Conservation (phyloP, 768 basidiomycete species). For the Pleurotus ostreatus region DNA sequence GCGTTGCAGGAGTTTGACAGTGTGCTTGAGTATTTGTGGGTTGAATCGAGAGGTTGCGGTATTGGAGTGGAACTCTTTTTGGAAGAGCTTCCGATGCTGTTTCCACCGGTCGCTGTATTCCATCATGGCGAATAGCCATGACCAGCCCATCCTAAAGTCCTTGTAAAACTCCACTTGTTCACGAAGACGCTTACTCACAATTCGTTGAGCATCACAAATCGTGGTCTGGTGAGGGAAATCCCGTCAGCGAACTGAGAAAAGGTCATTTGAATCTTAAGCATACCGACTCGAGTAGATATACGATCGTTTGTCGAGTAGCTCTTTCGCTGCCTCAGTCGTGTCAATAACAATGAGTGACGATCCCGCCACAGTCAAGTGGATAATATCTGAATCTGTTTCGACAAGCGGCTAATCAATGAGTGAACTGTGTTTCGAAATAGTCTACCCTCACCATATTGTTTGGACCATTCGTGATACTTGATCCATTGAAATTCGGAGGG, state of each 20-base stretch:
- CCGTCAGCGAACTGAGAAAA: not conserved
- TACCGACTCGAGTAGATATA: constrained; percentile 38
- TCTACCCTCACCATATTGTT: not conserved
- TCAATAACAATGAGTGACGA: constrained; percentile 32
- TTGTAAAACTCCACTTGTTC: not conserved
- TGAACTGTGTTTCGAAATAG: not conserved
- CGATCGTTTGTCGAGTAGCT: constrained; percentile 38
- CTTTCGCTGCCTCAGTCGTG: constrained; percentile 27
- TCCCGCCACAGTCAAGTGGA: constrained; percentile 26
- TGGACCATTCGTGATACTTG: not conserved
- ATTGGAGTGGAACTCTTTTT: constrained; percentile 32
- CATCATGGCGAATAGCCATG: constrained; percentile 35
- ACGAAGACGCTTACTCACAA: constrained; percentile 11
- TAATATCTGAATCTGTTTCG: constrained; percentile 24
- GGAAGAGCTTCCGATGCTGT: constrained; percentile 36
- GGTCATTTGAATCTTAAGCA: constrained; percentile 2
- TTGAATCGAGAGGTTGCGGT: constrained; percentile 26
- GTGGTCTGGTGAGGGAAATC: constrained; percentile 16
- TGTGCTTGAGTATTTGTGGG: constrained; percentile 23
- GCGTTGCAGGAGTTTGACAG: constrained; percentile 26
- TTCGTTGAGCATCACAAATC: constrained; percentile 24
- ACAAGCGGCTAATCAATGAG: not conserved
- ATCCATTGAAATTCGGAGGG: not conserved
- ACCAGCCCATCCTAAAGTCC: constrained; percentile 34
- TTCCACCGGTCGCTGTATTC: constrained; percentile 38